Evolutionary conservation across 768 basidiomycete species (phyloP).

Genomic region (Russula griseocarnosa): DNA sequence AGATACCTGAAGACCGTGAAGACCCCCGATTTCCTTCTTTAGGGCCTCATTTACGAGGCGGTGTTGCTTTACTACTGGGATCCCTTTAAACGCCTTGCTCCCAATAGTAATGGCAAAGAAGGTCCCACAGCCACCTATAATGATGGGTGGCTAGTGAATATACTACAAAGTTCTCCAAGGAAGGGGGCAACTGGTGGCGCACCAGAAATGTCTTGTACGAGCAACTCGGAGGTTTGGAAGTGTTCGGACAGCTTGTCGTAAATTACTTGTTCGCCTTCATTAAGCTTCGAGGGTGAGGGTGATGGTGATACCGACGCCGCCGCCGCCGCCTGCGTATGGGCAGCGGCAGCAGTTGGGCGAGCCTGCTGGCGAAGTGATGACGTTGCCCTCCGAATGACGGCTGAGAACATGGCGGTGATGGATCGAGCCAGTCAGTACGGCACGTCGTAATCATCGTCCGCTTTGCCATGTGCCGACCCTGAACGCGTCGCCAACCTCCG

Average conservation of each 20-base stretch:
- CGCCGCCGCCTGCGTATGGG: constrained; percentile 17
- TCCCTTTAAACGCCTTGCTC: constrained; percentile 78
- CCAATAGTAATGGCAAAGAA: constrained; percentile 93
- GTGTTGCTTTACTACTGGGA: constrained; percentile 91
- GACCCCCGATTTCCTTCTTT: constrained; percentile 84
- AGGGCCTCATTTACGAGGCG: constrained; percentile 79
- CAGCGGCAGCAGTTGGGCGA: constrained; percentile 26
- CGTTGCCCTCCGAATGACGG: constrained; percentile 29
- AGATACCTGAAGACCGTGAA: constrained; percentile 88
- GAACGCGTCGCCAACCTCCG: not conserved
- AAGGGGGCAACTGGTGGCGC: constrained; percentile 28
- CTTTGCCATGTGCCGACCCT: not conserved
- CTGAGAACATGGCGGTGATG: constrained; percentile 30
- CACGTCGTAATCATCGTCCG: not conserved
- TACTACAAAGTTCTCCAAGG: not conserved
- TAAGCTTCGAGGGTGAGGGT: constrained; percentile 31
- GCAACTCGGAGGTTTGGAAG: constrained; percentile 76
- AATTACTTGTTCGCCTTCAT: constrained; percentile 68
- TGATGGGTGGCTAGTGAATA: not conserved
- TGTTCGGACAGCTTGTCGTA: constrained; percentile 63
- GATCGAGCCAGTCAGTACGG: not conserved
- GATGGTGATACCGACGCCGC: not conserved
- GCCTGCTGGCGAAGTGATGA: constrained; percentile 16
- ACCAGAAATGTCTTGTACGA: constrained; percentile 97
- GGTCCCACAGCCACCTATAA: constrained; percentile 87